Evolutionary conservation across 345 rosid species (phyloP).

Genomic region (Boechera divaricarpa): DNA sequence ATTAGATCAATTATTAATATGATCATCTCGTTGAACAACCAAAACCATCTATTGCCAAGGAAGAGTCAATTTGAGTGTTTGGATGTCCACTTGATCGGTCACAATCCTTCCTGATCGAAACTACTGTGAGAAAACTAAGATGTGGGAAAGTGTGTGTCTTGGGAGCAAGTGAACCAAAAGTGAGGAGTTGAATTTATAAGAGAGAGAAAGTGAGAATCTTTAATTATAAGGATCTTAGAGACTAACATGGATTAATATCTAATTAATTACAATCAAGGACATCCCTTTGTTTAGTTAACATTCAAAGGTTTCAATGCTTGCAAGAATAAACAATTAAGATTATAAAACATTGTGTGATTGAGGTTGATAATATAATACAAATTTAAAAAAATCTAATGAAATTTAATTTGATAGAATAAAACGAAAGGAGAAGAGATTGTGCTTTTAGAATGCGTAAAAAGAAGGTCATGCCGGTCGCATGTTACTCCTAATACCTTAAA

Average conservation of each 20-base stretch:
- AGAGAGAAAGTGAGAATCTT: too few relatives aligned
- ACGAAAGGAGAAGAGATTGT: background rate
- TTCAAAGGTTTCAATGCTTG: background rate
- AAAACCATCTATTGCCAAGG: too few relatives aligned
- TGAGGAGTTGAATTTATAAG: too few relatives aligned
- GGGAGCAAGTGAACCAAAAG: too few relatives aligned
- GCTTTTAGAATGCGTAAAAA: slow-evolving; percentile 21
- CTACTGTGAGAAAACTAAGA: too few relatives aligned
- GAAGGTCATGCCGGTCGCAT: slow-evolving; percentile 23
- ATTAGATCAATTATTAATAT: background rate
- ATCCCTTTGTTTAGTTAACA: background rate
- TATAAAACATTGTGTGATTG: background rate
- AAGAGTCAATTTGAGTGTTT: too few relatives aligned
- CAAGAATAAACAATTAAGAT: background rate
- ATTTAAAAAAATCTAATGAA: background rate
- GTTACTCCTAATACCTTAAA: slow-evolving; percentile 1
- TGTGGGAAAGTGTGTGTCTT: too few relatives aligned
- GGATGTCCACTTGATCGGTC: too few relatives aligned
- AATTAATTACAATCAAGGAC: background rate
- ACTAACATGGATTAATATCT: background rate
- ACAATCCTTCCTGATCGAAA: too few relatives aligned
- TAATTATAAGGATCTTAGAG: background rate
- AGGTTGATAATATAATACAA: background rate
- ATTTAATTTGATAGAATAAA: background rate
- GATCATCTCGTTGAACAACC: too few relatives aligned